Base-by-base conservation (phyloP, 805 yeast genomes). In the Candida insectorum region DNA sequence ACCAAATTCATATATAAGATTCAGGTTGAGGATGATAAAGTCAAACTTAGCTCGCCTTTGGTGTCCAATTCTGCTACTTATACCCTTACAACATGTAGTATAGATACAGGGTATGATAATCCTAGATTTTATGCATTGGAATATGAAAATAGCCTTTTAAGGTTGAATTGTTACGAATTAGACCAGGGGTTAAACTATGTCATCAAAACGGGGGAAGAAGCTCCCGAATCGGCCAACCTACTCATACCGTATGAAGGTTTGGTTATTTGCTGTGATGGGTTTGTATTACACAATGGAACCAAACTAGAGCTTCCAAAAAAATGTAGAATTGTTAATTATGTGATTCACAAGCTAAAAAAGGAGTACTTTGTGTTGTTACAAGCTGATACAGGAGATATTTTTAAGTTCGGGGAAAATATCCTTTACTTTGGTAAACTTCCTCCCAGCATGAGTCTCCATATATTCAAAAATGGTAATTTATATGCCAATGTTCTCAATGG, bases 121-220 rank as follows among this genome's bases (percentile, higher is more conserved):
- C 97, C 97, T 0, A 52, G 77, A 7, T 91, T 89, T 71, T 94
- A 87, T 0, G 71, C 89, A 0, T 58, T 93, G 6, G 97, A 91
- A 50, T 59, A 74, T 6, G 81, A 76, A 33, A 39, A 36, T 5
- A 10, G 25, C 4, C 40, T 42, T 1, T 30, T 56, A 31, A 44
- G 49, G 18, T 61, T 91, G 33, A 72, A 76, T 3, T 83, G 75
- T 52, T 91, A 91, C 58, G 91, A 86, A 49, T 60, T 89, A 16
- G 97, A 93, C 54, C 69, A 85, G 25, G 96, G 97, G 1, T 62
- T 91, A 29, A 89, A 89, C 49, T 84, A 82, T 51, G 73, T 89
- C 2, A 67, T 83, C 1, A 73, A 71, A 36, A 69, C 68, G 18
- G 22, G 51, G 7, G 37, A 36, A n/a, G 31, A 28, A 2, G 12